A percentile compares a stretch with the other conserved stretches of the same genome.
Evolutionary conservation across 73 alveolate genomes (phyloP).

Genomic region (Diophrys appendiculata): DNA sequence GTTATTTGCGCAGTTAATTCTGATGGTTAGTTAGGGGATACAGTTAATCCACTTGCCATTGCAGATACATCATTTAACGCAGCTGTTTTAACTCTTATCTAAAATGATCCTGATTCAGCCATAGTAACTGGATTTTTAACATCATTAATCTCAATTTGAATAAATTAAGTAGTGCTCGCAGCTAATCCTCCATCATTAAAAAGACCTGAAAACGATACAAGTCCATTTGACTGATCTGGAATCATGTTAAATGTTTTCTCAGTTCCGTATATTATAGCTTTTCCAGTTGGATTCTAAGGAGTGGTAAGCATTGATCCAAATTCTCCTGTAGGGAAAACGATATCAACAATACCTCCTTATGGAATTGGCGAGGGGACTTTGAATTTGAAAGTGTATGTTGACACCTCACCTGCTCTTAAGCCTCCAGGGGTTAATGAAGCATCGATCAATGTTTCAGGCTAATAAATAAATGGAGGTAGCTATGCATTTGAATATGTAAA

Average conservation of each 20-base stretch:
- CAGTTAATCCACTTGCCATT: not conserved
- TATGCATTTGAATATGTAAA: not conserved
- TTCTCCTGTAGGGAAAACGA: slow-evolving; percentile 1
- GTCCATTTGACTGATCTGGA: not conserved
- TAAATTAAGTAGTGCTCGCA: not conserved
- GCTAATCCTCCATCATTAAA: not conserved
- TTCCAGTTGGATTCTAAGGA: not conserved
- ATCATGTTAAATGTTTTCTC: slow-evolving; percentile 4
- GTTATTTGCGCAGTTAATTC: no score
- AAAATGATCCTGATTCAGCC: not conserved
- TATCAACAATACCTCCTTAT: slow-evolving; percentile 3
- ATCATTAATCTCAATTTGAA: slow-evolving; percentile 1
- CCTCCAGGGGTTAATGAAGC: slow-evolving; percentile 7
- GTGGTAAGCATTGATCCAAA: not conserved
- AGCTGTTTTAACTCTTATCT: not conserved
- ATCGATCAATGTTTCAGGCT: not conserved
- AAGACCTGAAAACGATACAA: not conserved
- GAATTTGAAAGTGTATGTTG: slow-evolving; percentile 2
- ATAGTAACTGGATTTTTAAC: not conserved
- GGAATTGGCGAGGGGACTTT: not conserved
- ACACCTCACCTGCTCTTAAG: not conserved
- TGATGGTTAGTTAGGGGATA: not conserved
- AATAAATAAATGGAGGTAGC: not conserved
- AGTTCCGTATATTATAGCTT: not conserved
- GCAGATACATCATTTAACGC: not conserved